A percentile compares a stretch with the other conserved stretches of the same genome.
phyloP scores from a whole-genome alignment of 768 basidiomycete species.

The Jaapia argillacea region DNA sequence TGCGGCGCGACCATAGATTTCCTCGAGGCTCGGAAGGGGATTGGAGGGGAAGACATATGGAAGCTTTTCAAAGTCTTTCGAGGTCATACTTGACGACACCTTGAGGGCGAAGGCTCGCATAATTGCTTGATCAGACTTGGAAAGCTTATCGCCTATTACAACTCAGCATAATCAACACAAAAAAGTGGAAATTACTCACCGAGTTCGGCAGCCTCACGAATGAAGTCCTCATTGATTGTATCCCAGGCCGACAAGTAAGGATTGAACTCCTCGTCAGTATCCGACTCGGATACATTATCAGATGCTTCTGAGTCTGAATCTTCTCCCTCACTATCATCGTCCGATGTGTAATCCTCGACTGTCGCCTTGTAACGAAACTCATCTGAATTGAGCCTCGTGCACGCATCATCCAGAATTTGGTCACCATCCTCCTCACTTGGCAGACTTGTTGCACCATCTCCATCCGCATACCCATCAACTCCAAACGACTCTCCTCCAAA shows the following conservation, averaged over 20 bases:
- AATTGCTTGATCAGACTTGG: constrained; percentile 5
- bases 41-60: constrained; percentile 14
- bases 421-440: no score
- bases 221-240: background rate
- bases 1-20: constrained; percentile 11
- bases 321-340: no score
- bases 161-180: background rate
- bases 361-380: no score
- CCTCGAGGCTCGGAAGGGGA: constrained; percentile 11
- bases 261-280: background rate
- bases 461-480: no score
- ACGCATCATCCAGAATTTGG: no score
- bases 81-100: constrained; percentile 15
- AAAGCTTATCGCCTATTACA: background rate
- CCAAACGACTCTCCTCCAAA: no score
- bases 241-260: background rate
- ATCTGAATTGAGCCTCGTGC: no score
- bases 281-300: background rate
- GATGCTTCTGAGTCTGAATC: background rate
- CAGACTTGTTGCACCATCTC: no score
- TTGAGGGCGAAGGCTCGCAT: constrained; percentile 21
- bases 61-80: constrained; percentile 17
- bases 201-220: background rate
- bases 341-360: no score
- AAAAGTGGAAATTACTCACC: no score